phyloP scores from a whole-genome alignment of 2,329 filamentous ascomycete genomes.

The Thelonectria rubi region DNA sequence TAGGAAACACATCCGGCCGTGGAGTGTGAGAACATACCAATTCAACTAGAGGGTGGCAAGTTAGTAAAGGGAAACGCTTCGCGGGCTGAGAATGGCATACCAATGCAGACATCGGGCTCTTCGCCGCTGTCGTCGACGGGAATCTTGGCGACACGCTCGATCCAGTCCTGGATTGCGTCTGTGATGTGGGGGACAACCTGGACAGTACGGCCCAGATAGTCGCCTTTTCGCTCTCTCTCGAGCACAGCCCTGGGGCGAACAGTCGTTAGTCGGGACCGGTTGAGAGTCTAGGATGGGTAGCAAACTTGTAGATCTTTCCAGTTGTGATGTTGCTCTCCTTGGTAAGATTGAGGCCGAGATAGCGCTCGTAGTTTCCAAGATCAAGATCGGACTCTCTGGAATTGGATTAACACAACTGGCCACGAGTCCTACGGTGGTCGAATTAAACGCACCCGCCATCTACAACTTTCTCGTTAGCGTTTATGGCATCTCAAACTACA shows the following conservation, averaged over 20 bases:
- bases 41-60: constrained; percentile 43
- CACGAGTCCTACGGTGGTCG: neutral
- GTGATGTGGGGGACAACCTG: constrained; percentile 83
- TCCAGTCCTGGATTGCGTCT: constrained; percentile 91
- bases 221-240: constrained; percentile 68
- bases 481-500: no score
- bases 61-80: constrained; percentile 24
- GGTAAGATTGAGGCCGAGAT: constrained; percentile 82
- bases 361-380: constrained; percentile 69
- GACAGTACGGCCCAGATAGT: constrained; percentile 78
- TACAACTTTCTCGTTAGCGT: no score
- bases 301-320: constrained; percentile 85
- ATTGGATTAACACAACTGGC: neutral
- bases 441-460: constrained; percentile 63
- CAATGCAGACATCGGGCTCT: constrained; percentile 90
- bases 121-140: constrained; percentile 86
- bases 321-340: constrained; percentile 96
- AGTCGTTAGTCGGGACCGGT: constrained; percentile 3
- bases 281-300: constrained; percentile 74
- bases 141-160: constrained; percentile 83
- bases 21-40: constrained; percentile 43
- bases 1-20: neutral
- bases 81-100: constrained; percentile 56
- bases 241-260: constrained; percentile 41
- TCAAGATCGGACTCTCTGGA: constrained; percentile 57